phyloP scores from a whole-genome alignment of 2,329 filamentous ascomycete species.

The Ophiocordyceps camponoti-leonardi region DNA sequence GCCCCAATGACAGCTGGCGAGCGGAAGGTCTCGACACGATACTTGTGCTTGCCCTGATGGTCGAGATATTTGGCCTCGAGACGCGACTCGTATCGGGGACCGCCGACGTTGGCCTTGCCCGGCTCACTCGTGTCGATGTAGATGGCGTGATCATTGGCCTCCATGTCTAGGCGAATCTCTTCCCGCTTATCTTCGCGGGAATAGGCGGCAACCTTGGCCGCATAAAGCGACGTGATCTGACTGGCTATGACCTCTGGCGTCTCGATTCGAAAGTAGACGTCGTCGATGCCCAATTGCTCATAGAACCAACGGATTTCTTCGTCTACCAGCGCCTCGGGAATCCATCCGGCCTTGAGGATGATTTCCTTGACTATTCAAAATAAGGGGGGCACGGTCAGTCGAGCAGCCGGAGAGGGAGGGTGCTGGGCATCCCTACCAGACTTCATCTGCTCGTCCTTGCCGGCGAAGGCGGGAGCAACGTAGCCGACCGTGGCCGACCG shows the following conservation, averaged over 20 bases:
- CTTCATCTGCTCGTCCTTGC: conserved; percentile 83
- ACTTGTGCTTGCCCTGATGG: conserved; percentile 53
- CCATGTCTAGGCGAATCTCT: conserved; percentile 91
- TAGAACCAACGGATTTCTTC: conserved; percentile 93
- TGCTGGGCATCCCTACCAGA: conserved; percentile 36
- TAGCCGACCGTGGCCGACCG: conserved; percentile 88
- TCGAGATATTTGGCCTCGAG: conserved; percentile 95
- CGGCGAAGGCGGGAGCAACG: conserved; percentile 83
- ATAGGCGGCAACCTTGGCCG: conserved; percentile 87
- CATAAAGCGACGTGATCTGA: conserved; percentile 91
- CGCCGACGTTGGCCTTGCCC: conserved; percentile 56
- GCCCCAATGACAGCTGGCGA: conserved; percentile 66
- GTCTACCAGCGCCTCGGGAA: conserved; percentile 68
- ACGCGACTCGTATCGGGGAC: conserved; percentile 83
- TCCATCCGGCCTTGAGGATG: conserved; percentile 66
- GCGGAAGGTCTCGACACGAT: conserved; percentile 94
- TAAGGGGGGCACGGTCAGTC: background rate
- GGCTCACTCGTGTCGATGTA: conserved; percentile 97
- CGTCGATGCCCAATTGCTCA: conserved; percentile 90
- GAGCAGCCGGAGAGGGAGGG: background rate
- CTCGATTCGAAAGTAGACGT: conserved; percentile 95
- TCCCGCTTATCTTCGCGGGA: conserved; percentile 85
- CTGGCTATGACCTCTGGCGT: conserved; percentile 72
- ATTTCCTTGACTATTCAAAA: conserved; percentile 54
- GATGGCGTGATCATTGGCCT: conserved; percentile 84